Percentiles rank a stretch among this genome's conserved stretches.
Evolutionary conservation across 2,329 filamentous ascomycete genomes (phyloP).

Genomic region (Stachybotrys chlorohalonatus): DNA sequence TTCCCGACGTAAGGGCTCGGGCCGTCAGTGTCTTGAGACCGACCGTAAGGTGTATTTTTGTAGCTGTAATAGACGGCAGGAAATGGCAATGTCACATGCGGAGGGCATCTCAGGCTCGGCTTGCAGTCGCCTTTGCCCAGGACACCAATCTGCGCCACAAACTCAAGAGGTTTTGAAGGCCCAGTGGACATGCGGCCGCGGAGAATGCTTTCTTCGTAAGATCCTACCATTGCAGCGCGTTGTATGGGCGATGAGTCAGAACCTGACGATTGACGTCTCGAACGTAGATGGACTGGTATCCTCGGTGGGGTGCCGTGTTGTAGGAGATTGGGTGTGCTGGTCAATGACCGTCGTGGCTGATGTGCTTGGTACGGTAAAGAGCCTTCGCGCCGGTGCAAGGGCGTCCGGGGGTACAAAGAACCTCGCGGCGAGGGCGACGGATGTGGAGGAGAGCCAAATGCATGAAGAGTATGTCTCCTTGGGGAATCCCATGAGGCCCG

Average conservation of each 20-base stretch:
- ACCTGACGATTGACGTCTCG: slow-evolving; percentile 60
- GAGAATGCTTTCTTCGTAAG: slow-evolving; percentile 94
- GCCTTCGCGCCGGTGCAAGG: slow-evolving; percentile 46
- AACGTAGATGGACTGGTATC: slow-evolving; percentile 39
- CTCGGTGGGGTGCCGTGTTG: slow-evolving; percentile 35
- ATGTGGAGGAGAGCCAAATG: slow-evolving; percentile 41
- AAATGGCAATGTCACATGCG: slow-evolving; percentile 85
- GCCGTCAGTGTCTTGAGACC: slow-evolving; percentile 64
- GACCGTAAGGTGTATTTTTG: slow-evolving; percentile 54
- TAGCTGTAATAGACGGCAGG: slow-evolving; percentile 97
- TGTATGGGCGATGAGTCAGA: slow-evolving; percentile 71
- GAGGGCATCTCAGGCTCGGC: slow-evolving; percentile 71
- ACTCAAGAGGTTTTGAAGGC: slow-evolving; percentile 85
- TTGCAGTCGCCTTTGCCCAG: slow-evolving; percentile 86
- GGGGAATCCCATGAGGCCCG: slow-evolving; percentile 26
- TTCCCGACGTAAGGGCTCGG: slow-evolving; percentile 94
- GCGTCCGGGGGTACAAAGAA: slow-evolving; percentile 12
- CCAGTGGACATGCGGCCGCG: slow-evolving; percentile 94
- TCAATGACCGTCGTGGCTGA: slow-evolving; percentile 67
- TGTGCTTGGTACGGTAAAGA: slow-evolving; percentile 65
- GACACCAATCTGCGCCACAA: slow-evolving; percentile 91
- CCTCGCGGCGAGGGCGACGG: slow-evolving; percentile 27
- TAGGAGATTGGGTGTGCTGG: slow-evolving; percentile 40
- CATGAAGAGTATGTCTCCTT: slow-evolving; percentile 65
- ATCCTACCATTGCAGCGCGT: slow-evolving; percentile 93